Evolutionary conservation across 257 asterid genomes (phyloP), one percentile per base, ranked within the genome.

Genomic region (Scutellaria barbata): DNA sequence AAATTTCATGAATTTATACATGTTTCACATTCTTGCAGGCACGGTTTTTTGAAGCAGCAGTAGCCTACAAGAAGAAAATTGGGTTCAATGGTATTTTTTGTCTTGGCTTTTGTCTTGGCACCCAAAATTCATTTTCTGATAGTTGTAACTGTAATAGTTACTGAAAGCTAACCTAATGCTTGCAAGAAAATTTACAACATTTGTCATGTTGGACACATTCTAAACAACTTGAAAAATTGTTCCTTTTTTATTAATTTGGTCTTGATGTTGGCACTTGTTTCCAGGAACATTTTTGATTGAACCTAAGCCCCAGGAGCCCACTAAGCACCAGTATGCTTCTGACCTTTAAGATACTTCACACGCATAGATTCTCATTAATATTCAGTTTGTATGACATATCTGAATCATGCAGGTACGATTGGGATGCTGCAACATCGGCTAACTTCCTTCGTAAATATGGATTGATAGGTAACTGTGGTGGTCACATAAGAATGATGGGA

Each of bases 231-330:
- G 8, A 46, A 17, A 8, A 8, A 42, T 25, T 4, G 3, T 7
- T 20, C 33, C 3, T 11, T 22, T 9, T 46, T 33, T 37, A 41
- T 56, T 25, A 0, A 13, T 13, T 4, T 40, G 13, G 35, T 60
- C 1, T 57, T 40, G 20, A 20, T 10, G 11, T 52, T 58, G 11
- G 17, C 66, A n/a, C 59, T 57, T 81, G 10, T 63, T 47, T 61
- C 75, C 85, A 92, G 99, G 99, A 54, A 95, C 98, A 42, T 82
- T 95, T 39, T 94, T 95, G n/a, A 87, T 95, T 30, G 99, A 95
- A 80, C 99, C 99, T 46, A 95, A 95, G 87, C 99, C 99, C 42
- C 99, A 95, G 77, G 99, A 95, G 82, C 99, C 99, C 4, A 95
- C 99, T 47, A 95, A 95, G 77, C 99, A 95, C 72, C 77, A 73